Percentiles rank a stretch among this genome's conserved stretches.
These are phyloP conservation scores for Bisporella sp. DNA, from an alignment of 2,329 filamentous ascomycete genomes.

Conservation along the genomic window DNA sequence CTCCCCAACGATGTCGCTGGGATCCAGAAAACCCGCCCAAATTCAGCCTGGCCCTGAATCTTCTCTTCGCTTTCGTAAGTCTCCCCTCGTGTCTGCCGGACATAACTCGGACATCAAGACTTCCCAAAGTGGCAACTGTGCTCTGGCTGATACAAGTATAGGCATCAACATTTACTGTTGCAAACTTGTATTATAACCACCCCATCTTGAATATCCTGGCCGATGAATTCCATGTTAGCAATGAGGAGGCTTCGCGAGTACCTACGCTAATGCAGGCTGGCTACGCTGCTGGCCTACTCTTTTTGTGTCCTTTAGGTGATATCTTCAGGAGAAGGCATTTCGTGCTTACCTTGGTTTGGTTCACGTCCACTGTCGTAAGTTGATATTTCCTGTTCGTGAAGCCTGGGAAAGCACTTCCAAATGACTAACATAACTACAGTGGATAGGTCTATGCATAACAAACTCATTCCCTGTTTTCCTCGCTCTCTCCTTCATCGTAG, in stretches of 20 bases:
- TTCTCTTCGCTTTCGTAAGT: slow-evolving; percentile 49
- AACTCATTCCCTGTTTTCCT: slow-evolving; percentile 56
- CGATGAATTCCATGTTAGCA: slow-evolving; percentile 60
- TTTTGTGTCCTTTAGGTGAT: slow-evolving; percentile 72
- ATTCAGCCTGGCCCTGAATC: slow-evolving; percentile 62
- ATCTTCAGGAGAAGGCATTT: slow-evolving; percentile 60
- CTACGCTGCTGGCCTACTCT: slow-evolving; percentile 66
- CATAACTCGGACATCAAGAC: too few species aligned
- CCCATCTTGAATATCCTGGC: slow-evolving; percentile 73
- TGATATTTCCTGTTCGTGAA: too few species aligned
- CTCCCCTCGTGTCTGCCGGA: neutral
- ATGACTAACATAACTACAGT: slow-evolving; percentile 29
- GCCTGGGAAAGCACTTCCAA: neutral
- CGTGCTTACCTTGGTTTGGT: slow-evolving; percentile 57
- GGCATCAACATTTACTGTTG: slow-evolving; percentile 61
- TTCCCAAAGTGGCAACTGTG: too few species aligned
- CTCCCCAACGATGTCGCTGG: slow-evolving; percentile 61
- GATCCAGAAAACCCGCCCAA: slow-evolving; percentile 57
- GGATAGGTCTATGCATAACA: slow-evolving; percentile 67
- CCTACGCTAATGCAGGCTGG: slow-evolving; percentile 75
- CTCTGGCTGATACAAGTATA: slow-evolving; percentile 17
- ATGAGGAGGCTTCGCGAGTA: slow-evolving; percentile 59
- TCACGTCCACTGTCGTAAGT: slow-evolving; percentile 61
- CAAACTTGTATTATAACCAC: slow-evolving; percentile 77
- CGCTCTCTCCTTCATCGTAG: slow-evolving; percentile 64